A percentile compares a stretch with the other conserved stretches of the same genome.
These are phyloP conservation scores for Myochromella boudieri DNA, from an alignment of 768 basidiomycete genomes.

Conservation along the genomic window DNA sequence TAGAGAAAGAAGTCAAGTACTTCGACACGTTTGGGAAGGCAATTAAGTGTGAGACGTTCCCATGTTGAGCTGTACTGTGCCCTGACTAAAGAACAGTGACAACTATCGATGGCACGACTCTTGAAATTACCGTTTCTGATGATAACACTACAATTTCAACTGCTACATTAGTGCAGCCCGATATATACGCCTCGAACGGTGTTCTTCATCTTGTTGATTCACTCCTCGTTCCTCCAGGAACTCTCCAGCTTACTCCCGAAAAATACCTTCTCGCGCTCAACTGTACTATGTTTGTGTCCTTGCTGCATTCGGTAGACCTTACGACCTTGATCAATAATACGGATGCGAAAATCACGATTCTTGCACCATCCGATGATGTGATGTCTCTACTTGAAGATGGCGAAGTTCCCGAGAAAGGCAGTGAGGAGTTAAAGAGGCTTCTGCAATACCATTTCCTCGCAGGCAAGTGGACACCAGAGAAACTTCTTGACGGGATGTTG, in stretches of 20 bases:
- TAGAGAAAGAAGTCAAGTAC: conserved; percentile 59
- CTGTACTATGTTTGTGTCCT: conserved; percentile 86
- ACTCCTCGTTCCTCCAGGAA: conserved; percentile 74
- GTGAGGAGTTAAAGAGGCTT: conserved; percentile 65
- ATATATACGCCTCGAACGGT: conserved; percentile 93
- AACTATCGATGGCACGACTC: conserved; percentile 62
- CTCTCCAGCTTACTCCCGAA: conserved; percentile 85
- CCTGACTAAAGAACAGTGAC: conserved; percentile 49
- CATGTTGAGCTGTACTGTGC: background rate
- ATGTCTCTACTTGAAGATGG: conserved; percentile 53
- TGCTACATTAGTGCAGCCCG: conserved; percentile 66
- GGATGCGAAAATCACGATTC: conserved; percentile 75
- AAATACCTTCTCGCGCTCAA: conserved; percentile 92
- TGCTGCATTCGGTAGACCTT: conserved; percentile 83
- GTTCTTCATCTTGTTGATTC: conserved; percentile 88
- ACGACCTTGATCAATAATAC: conserved; percentile 69
- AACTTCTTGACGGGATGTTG: conserved; percentile 72
- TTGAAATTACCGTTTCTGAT: conserved; percentile 57
- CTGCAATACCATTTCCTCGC: conserved; percentile 92
- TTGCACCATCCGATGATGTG: conserved; percentile 89
- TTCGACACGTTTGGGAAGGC: conserved; percentile 57
- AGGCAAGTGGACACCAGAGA: conserved; percentile 68
- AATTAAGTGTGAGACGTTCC: conserved; percentile 49
- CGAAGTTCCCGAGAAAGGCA: conserved; percentile 64
- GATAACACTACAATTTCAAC: conserved; percentile 56